Evolutionary conservation across 208 protist species (phyloP).

Genomic region (Trypanosomatidae sp.): DNA sequence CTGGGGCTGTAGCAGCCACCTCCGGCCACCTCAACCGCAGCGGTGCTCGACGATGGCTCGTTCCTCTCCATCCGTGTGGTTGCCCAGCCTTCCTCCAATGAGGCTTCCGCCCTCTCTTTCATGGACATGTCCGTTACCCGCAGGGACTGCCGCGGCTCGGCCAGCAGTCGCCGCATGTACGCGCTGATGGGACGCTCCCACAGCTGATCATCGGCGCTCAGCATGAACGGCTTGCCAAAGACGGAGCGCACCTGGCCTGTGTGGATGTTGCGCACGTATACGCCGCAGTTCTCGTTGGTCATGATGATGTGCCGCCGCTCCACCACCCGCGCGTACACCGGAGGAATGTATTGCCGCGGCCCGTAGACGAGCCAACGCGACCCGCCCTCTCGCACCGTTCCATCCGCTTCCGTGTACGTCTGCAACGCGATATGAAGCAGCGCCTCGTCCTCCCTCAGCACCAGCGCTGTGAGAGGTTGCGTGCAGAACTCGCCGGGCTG

Average conservation of each 20-base stretch:
- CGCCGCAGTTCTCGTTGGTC: conserved; percentile 93
- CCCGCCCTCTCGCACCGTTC: conserved; percentile 18
- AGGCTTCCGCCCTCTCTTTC: conserved; percentile 15
- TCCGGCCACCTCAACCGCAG: background rate
- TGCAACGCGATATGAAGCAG: conserved; percentile 23
- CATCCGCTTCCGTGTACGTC: conserved; percentile 18
- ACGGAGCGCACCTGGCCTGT: conserved; percentile 74
- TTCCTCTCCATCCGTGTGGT: background rate
- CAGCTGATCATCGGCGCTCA: conserved; percentile 72
- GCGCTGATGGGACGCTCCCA: conserved; percentile 74
- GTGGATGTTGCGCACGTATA: conserved; percentile 94
- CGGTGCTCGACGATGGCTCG: background rate
- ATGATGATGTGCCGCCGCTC: conserved; percentile 86
- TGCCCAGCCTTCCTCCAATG: conserved; percentile 13
- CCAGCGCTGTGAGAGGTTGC: conserved; percentile 51
- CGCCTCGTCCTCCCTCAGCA: conserved; percentile 50
- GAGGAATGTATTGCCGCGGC: conserved; percentile 91
- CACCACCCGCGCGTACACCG: conserved; percentile 89
- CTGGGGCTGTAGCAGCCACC: conserved; percentile 4
- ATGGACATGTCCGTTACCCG: conserved; percentile 34
- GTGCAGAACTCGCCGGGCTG: conserved; percentile 59
- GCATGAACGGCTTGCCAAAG: conserved; percentile 57
- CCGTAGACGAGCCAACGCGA: conserved; percentile 95
- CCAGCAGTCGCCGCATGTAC: conserved; percentile 52
- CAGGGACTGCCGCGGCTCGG: conserved; percentile 41